These are phyloP conservation scores for Elaeis guineensis DNA, from an alignment of 176 grass and related monocot genomes.

Conservation along the genomic window DNA sequence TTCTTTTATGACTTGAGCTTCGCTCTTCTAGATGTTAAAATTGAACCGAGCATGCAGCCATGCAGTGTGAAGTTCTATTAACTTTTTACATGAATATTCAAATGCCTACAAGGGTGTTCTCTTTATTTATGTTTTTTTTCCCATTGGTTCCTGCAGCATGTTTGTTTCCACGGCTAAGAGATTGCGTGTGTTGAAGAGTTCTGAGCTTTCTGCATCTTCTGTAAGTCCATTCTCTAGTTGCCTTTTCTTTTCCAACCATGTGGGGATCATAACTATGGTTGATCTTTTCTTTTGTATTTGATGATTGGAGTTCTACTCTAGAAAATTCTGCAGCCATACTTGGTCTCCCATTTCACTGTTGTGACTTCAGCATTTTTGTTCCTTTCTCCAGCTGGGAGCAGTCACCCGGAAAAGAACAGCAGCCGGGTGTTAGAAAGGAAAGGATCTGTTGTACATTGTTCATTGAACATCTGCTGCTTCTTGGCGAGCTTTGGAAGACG, in stretches of 20 bases:
- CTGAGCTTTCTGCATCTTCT: conserved; percentile 44
- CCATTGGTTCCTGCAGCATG: conserved; percentile 34
- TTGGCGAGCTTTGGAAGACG: too few species aligned
- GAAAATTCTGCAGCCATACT: too few species aligned
- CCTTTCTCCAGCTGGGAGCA: conserved; percentile 29
- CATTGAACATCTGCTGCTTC: too few species aligned
- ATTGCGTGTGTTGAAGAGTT: conserved; percentile 55
- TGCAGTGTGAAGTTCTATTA: too few species aligned
- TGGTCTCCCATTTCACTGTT: too few species aligned
- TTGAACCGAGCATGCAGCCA: too few species aligned
- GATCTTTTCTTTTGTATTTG: too few species aligned
- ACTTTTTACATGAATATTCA: not conserved
- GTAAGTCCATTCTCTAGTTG: conserved; percentile 10
- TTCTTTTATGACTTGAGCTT: too few species aligned
- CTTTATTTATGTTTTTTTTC: not conserved
- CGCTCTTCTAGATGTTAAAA: too few species aligned
- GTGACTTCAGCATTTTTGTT: not conserved
- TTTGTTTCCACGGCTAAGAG: conserved; percentile 59
- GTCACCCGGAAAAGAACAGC: conserved; percentile 31
- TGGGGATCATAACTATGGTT: too few species aligned
- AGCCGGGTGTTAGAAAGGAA: conserved; percentile 16
- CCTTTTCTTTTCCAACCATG: too few species aligned
- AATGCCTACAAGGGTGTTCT: not conserved
- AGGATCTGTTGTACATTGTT: not conserved
- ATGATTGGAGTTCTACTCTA: too few species aligned